Conservation (phyloP, 2,329 filamentous ascomycete species). For the Aspergillus sergii region DNA sequence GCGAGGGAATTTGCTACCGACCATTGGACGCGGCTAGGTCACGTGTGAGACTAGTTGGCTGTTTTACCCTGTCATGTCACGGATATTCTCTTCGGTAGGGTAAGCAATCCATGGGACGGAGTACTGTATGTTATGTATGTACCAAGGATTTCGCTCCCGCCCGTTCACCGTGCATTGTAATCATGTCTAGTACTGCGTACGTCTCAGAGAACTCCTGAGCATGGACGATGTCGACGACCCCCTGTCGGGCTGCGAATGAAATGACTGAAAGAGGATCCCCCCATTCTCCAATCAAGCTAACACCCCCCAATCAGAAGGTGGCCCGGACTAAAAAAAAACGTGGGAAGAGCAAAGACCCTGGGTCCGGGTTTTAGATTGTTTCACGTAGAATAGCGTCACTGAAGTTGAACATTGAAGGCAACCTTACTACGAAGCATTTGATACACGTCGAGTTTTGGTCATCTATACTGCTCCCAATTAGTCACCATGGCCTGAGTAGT, state of each 20-base stretch:
- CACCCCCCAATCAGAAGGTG: not conserved
- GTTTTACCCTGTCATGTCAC: not conserved
- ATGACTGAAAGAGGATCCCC: not conserved
- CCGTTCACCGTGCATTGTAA: not conserved
- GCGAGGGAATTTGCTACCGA: not conserved
- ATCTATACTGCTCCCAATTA: not conserved
- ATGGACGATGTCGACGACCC: not conserved
- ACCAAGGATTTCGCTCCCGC: not conserved
- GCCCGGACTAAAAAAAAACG: not conserved
- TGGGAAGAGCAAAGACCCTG: not conserved
- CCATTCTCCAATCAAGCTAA: not conserved
- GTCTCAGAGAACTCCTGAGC: not conserved
- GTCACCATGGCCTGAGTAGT: not conserved
- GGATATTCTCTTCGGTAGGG: not conserved
- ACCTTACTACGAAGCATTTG: not conserved
- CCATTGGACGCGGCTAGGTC: not conserved
- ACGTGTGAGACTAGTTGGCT: not conserved
- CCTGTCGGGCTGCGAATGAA: not conserved
- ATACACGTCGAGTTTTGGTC: not conserved
- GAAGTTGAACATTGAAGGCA: not conserved
- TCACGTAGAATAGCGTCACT: slow-evolving; percentile 2
- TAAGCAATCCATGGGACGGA: not conserved
- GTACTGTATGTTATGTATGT: not conserved
- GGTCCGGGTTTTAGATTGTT: slow-evolving; percentile 2
- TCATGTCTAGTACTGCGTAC: not conserved